These are phyloP conservation scores for Acorus gramineus DNA, from an alignment of 106 monocot genomes.

Conservation along the genomic window DNA sequence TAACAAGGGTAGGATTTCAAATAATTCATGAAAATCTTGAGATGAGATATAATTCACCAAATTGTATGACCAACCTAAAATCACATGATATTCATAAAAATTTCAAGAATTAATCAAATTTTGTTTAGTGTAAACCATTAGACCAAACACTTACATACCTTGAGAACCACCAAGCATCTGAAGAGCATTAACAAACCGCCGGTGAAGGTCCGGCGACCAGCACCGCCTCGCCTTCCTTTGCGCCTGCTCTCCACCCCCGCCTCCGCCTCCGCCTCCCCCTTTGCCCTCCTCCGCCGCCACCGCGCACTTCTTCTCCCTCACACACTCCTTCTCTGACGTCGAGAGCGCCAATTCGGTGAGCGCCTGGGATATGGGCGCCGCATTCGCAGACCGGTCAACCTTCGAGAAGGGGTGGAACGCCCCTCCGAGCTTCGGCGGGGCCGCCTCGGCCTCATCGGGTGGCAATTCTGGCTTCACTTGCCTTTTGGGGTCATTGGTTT, in stretches of 20 bases:
- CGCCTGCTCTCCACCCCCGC: slow-evolving; percentile 2
- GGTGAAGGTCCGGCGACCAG: slow-evolving; percentile 98
- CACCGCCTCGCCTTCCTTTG: slow-evolving; percentile 82
- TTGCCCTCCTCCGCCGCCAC: neutral
- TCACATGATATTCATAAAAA: too few species aligned
- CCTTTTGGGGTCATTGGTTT: slow-evolving; percentile 1
- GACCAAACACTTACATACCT: slow-evolving; percentile 24
- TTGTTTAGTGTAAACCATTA: too few species aligned
- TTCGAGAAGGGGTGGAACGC: slow-evolving; percentile 88
- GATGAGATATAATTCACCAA: too few species aligned
- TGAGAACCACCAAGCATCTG: slow-evolving; percentile 86
- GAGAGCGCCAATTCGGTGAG: slow-evolving; percentile 55
- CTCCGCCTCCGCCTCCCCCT: slow-evolving; percentile 2
- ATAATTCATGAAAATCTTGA: too few species aligned
- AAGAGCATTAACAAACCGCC: slow-evolving; percentile 88
- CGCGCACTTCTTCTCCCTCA: slow-evolving; percentile 3
- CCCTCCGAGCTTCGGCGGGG: slow-evolving; percentile 28
- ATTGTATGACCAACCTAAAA: too few species aligned
- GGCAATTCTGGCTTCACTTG: neutral
- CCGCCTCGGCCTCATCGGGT: slow-evolving; percentile 6
- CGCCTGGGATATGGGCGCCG: neutral
- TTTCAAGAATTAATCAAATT: too few species aligned
- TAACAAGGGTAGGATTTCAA: too few species aligned
- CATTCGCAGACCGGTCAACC: slow-evolving; percentile 6
- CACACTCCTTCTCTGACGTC: slow-evolving; percentile 8